A percentile compares a stretch with the other conserved stretches of the same genome.
Conservation (phyloP, 495 filamentous ascomycete species). For the Baudoinia panamericana region DNA sequence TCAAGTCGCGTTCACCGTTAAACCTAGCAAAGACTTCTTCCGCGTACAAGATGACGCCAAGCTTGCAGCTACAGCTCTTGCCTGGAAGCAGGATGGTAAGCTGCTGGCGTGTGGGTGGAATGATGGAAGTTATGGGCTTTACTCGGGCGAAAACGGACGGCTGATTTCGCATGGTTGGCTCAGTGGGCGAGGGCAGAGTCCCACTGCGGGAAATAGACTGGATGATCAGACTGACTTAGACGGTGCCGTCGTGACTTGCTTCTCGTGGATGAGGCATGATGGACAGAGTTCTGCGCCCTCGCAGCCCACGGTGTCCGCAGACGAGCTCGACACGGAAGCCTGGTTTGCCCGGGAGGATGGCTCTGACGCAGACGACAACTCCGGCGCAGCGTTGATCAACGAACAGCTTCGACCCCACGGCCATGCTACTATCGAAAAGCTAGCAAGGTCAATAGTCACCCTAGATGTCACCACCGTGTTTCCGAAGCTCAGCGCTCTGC, state of each 20-base stretch:
- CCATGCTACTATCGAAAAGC: not conserved
- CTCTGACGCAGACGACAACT: too few species aligned
- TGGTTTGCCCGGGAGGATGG: too few species aligned
- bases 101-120: constrained; percentile 12
- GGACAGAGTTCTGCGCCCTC: too few species aligned
- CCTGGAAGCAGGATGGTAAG: constrained; percentile 71
- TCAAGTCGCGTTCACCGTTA: constrained; percentile 52
- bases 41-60: too few species aligned
- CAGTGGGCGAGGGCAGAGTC: not conserved
- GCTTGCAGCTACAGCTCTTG: constrained; percentile 36
- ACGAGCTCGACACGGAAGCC: too few species aligned
- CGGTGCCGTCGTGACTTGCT: too few species aligned
- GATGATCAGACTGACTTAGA: too few species aligned
- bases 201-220: too few species aligned
- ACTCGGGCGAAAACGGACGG: constrained; percentile 16
- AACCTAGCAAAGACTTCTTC: constrained; percentile 28
- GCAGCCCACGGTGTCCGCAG: too few species aligned
- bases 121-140: constrained; percentile 6
- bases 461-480: constrained; percentile 69
- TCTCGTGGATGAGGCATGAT: too few species aligned
- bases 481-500: constrained; percentile 43
- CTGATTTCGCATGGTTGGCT: not conserved
- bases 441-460: constrained; percentile 46
- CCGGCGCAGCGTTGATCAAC: too few species aligned
- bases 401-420: too few species aligned